Evolutionary conservation across 2,329 filamentous ascomycete genomes (phyloP).

Genomic region (Leptodontidium sp.): DNA sequence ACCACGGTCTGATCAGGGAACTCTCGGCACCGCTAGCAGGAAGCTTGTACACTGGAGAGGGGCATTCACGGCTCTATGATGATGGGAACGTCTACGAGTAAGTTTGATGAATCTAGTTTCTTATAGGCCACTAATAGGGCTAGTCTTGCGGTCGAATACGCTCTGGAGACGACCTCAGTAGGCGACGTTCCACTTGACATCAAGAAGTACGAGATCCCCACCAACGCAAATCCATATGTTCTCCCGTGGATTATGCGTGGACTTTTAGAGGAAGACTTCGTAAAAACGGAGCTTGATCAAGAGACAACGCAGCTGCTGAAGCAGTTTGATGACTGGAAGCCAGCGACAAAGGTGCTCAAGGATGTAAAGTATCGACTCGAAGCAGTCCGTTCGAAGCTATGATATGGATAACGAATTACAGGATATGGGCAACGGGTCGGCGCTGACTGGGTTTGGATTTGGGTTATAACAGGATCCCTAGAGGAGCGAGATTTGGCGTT

Average conservation of each 20-base stretch:
- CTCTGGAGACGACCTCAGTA: slow-evolving; percentile 73
- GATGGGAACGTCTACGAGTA: slow-evolving; percentile 85
- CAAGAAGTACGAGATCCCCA: slow-evolving; percentile 58
- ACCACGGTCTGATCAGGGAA: slow-evolving; percentile 93
- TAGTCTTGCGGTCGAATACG: slow-evolving; percentile 74
- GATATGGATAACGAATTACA: slow-evolving; percentile 21
- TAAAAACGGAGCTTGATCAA: slow-evolving; percentile 78
- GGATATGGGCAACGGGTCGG: slow-evolving; percentile 12
- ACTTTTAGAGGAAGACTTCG: slow-evolving; percentile 88
- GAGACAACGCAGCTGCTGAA: slow-evolving; percentile 83
- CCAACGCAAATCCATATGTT: slow-evolving; percentile 80
- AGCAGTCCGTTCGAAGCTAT: slow-evolving; percentile 84
- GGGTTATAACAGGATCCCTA: slow-evolving; percentile 2
- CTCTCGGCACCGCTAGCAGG: slow-evolving; percentile 88
- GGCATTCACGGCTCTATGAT: slow-evolving; percentile 92
- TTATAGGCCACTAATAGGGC: slow-evolving; percentile 20
- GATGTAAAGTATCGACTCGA: slow-evolving; percentile 96
- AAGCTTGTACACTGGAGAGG: slow-evolving; percentile 89
- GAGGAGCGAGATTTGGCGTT: slow-evolving; percentile 23
- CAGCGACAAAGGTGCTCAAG: slow-evolving; percentile 86
- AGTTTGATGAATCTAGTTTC: slow-evolving; percentile 41
- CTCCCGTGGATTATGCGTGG: slow-evolving; percentile 96
- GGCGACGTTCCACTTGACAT: slow-evolving; percentile 58
- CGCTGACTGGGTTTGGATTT: slow-evolving; percentile 4
- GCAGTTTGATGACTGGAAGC: slow-evolving; percentile 95